Conservation (phyloP, 2,329 filamentous ascomycete genomes). For the Knoxdaviesia capensis region DNA sequence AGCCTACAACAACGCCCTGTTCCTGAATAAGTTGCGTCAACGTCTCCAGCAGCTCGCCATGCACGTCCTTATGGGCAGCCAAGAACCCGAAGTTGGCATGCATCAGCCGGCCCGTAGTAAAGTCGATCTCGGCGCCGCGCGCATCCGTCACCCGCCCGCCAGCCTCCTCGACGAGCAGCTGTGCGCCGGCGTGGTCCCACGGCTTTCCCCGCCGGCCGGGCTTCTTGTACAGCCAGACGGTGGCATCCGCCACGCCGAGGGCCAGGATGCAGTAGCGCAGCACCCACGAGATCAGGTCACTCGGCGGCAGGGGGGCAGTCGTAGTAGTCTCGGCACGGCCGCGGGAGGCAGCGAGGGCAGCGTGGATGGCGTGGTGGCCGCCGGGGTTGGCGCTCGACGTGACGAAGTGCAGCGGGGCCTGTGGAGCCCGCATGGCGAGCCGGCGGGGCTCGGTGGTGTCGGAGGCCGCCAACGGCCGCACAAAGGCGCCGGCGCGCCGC, state of each 20-base stretch:
- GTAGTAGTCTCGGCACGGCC: slow-evolving; percentile 4
- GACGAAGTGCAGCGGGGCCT: slow-evolving; percentile 13
- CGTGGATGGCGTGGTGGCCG: slow-evolving; percentile 25
- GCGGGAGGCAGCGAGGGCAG: slow-evolving; percentile 20
- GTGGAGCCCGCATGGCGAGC: slow-evolving; percentile 9
- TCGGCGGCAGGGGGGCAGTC: slow-evolving; percentile 20
- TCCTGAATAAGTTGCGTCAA: too few species aligned
- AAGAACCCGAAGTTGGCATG: slow-evolving; percentile 33
- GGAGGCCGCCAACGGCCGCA: slow-evolving; percentile 17
- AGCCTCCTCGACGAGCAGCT: slow-evolving; percentile 35
- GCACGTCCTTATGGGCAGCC: slow-evolving; percentile 24
- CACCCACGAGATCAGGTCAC: slow-evolving; percentile 35
- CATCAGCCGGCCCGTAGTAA: slow-evolving; percentile 26
- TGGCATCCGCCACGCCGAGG: slow-evolving; percentile 29
- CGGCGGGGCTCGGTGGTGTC: slow-evolving; percentile 10
- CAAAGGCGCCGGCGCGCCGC: slow-evolving; percentile 24
- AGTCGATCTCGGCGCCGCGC: slow-evolving; percentile 27
- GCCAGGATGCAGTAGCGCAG: slow-evolving; percentile 32
- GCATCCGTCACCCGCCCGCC: slow-evolving; percentile 35
- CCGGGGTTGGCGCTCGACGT: slow-evolving; percentile 10
- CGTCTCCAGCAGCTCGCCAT: slow-evolving; percentile 15
- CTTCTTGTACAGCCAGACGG: slow-evolving; percentile 34
- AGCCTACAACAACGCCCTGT: too few species aligned
- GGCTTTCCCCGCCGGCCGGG: slow-evolving; percentile 28
- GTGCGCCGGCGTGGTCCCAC: slow-evolving; percentile 40